Evolutionary conservation across 2,329 filamentous ascomycete genomes (phyloP).

Genomic region (Colletotrichum sp.): DNA sequence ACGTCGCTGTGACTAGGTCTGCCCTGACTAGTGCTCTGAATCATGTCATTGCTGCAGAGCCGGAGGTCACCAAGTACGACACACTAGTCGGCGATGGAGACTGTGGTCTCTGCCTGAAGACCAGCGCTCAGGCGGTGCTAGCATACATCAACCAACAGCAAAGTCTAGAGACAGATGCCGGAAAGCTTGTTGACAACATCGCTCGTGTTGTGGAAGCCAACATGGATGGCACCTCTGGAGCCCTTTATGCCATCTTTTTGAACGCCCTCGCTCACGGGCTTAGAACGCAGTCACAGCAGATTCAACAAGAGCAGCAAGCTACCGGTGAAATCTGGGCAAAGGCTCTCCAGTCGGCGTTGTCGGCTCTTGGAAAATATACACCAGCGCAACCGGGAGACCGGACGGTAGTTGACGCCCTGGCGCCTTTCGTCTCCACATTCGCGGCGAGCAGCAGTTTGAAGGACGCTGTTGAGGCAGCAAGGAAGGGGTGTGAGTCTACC

Average conservation of each 20-base stretch:
- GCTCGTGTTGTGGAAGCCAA: slow-evolving; percentile 68
- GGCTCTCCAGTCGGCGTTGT: not conserved
- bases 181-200: not conserved
- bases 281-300: not conserved
- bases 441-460: slow-evolving; percentile 50
- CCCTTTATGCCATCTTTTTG: slow-evolving; percentile 77
- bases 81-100: slow-evolving; percentile 35
- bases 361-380: slow-evolving; percentile 49
- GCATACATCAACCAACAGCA: slow-evolving; percentile 47
- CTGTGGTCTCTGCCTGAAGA: slow-evolving; percentile 39
- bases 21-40: not conserved
- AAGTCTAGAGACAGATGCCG: not conserved
- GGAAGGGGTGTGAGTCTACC: slow-evolving; percentile 68
- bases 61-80: slow-evolving; percentile 32
- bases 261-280: slow-evolving; percentile 66
- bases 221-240: slow-evolving; percentile 78
- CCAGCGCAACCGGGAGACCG: slow-evolving; percentile 74
- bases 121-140: slow-evolving; percentile 60
- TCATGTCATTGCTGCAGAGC: slow-evolving; percentile 43
- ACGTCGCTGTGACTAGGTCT: not conserved
- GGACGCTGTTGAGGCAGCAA: slow-evolving; percentile 63
- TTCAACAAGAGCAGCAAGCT: not conserved
- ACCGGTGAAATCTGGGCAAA: not conserved
- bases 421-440: slow-evolving; percentile 69
- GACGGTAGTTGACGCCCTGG: slow-evolving; percentile 74